These are phyloP conservation scores for Globisporangium camurandrum DNA, from an alignment of 352 stramenopile genomes.

Conservation along the genomic window DNA sequence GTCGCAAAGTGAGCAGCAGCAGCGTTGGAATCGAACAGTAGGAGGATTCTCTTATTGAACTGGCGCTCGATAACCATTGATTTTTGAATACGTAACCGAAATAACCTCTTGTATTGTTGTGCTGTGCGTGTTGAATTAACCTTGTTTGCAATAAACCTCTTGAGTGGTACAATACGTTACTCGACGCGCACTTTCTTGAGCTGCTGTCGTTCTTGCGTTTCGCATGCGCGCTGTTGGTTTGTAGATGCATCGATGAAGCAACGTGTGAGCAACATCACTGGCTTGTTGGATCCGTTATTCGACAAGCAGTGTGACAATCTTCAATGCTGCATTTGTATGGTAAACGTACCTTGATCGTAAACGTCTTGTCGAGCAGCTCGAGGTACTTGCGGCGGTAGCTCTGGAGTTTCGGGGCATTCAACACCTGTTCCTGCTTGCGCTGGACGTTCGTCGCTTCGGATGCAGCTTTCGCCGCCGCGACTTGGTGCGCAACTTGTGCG, in stretches of 20 bases:
- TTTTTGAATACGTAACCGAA: too few species aligned
- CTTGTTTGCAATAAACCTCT: too few species aligned
- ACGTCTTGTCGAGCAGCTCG: slow-evolving; percentile 61
- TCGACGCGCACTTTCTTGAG: slow-evolving; percentile 16
- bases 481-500: slow-evolving; percentile 34
- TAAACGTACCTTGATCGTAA: slow-evolving; percentile 39
- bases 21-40: too few species aligned
- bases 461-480: slow-evolving; percentile 27
- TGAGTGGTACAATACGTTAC: too few species aligned
- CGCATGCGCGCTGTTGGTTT: slow-evolving; percentile 19
- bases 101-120: too few species aligned
- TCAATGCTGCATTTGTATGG: too few species aligned
- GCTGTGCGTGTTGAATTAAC: too few species aligned
- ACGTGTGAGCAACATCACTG: neutral
- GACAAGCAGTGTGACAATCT: too few species aligned
- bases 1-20: neutral
- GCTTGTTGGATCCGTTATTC: too few species aligned
- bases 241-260: neutral
- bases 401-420: slow-evolving; percentile 55
- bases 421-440: slow-evolving; percentile 60
- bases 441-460: slow-evolving; percentile 50
- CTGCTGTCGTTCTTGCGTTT: slow-evolving; percentile 13
- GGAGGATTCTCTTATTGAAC: too few species aligned
- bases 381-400: slow-evolving; percentile 48
- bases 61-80: too few species aligned